Evolutionary conservation across 164 flowering plant genomes (phyloP), one percentile per base, ranked within the genome.

Genomic region (Vitis cinerea): DNA sequence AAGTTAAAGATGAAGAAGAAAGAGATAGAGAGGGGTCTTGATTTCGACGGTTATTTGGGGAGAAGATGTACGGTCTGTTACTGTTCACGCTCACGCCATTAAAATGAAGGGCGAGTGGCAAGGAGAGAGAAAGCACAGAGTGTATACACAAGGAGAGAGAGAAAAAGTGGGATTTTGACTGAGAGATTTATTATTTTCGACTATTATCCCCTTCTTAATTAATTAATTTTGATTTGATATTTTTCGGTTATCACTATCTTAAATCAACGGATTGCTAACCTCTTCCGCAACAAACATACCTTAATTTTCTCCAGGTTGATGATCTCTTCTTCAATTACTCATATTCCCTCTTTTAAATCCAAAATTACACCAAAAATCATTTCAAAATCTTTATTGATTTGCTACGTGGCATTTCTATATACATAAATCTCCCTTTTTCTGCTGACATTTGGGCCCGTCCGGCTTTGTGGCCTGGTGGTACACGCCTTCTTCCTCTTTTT

Each of bases 31-130:
- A 65, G 48, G 9, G 73, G n/a, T 68, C 55, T 57, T 67, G n/a
- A 11, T 49, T 53, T 52, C 9, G 6, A 59, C 23, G 61, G 66
- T 55, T 58, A 63, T 7, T 48, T 6, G 17, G 53, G n/a, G 61
- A 44, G 17, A 29, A 8, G 66, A 5, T 4, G 61, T 48, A 48
- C 69, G 63, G 76, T 29, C 60, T 70, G 75, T 60, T 63, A 61
- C 63, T 52, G 67, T 63, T 50, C 48, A 19, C 30, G 71, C 69
- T 76, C 79, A 76, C 71, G 65, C 78, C 71, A 75, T 75, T 67
- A 63, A 54, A 75, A 66, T 66, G 78, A 71, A 67, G 79, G 57
- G 52, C 1, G 60, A 55, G 67, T 44, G 54, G 50, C 67, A 11
- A 62, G 53, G 64, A 48, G 57, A 50, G 37, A 55, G 11, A 47